A percentile compares a stretch with the other conserved stretches of the same genome.
Evolutionary conservation across 768 basidiomycete genomes (phyloP).

Genomic region (Trametes sanguinea): DNA sequence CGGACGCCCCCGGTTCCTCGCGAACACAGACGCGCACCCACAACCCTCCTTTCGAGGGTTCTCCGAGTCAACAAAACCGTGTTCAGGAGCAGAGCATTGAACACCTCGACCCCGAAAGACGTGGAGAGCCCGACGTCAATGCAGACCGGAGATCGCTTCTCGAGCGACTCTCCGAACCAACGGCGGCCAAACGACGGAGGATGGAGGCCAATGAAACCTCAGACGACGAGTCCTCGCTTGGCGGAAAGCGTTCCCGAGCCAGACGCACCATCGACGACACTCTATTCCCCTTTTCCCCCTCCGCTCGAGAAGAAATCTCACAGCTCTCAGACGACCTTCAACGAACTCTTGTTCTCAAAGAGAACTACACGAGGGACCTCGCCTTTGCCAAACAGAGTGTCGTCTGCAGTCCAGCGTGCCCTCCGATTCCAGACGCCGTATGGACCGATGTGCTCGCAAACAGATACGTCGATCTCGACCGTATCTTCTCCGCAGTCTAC

Average conservation of each 20-base stretch:
- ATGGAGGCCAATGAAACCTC: neutral
- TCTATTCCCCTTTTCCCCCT: too few relatives aligned
- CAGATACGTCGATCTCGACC: conserved; percentile 33
- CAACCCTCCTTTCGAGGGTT: neutral
- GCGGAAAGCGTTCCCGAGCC: neutral
- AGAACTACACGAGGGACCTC: conserved; percentile 10
- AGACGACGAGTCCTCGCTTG: neutral
- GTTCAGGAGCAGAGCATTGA: too few relatives aligned
- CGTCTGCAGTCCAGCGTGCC: neutral
- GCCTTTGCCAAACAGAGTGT: conserved; percentile 5
- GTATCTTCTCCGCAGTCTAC: conserved; percentile 27
- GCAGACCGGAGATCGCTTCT: too few relatives aligned
- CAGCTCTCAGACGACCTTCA: neutral
- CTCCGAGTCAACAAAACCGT: neutral
- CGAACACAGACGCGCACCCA: neutral
- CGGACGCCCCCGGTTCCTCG: neutral
- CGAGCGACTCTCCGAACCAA: neutral
- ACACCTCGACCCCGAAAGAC: too few relatives aligned
- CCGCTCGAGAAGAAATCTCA: too few relatives aligned
- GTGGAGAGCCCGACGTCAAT: too few relatives aligned
- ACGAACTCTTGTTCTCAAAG: conserved; percentile 1
- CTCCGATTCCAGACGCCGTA: conserved; percentile 28
- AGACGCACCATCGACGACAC: neutral
- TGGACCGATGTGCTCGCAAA: conserved; percentile 34
- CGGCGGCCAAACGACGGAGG: neutral